Evolutionary conservation across 2,329 filamentous ascomycete species (phyloP).

Genomic region (Bisporella sp.): DNA sequence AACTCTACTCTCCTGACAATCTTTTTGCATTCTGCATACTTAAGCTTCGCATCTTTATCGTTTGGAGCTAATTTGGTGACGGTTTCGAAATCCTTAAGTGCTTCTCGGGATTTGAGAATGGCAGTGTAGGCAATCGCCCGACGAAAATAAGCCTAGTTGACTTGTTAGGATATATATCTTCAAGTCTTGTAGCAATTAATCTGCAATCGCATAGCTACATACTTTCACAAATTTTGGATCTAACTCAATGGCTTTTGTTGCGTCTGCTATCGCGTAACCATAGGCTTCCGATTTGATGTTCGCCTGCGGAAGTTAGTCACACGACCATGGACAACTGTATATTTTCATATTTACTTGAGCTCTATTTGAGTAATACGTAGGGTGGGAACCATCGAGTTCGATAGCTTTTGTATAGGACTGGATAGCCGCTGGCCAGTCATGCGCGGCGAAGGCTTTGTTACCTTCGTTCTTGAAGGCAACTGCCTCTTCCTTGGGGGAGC

Average conservation of each 20-base stretch:
- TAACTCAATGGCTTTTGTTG: conserved; percentile 83
- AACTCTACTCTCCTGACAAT: conserved; percentile 89
- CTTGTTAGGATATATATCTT: no score
- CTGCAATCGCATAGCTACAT: conserved; percentile 15
- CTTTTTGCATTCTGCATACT: conserved; percentile 89
- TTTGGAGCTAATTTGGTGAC: conserved; percentile 80
- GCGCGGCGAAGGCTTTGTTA: conserved; percentile 83
- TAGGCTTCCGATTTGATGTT: conserved; percentile 95
- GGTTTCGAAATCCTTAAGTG: conserved; percentile 84
- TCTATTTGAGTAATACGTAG: conserved; percentile 88
- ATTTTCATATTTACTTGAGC: conserved; percentile 63
- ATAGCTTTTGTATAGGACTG: conserved; percentile 86
- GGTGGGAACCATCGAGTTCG: conserved; percentile 71
- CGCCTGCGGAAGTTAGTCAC: conserved; percentile 57
- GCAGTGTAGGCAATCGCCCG: conserved; percentile 87
- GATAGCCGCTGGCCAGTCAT: conserved; percentile 79
- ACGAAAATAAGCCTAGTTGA: conserved; percentile 77
- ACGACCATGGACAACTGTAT: conserved; percentile 30
- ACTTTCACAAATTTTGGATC: conserved; percentile 88
- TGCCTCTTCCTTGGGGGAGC: conserved; percentile 53
- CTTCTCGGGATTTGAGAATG: conserved; percentile 82
- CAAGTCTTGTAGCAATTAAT: conserved; percentile 10
- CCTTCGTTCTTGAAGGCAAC: conserved; percentile 85
- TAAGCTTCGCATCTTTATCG: conserved; percentile 87
- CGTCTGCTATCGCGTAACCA: conserved; percentile 86